Percentiles rank a stretch among this genome's conserved stretches.
Conservation (phyloP, 306 rosid genomes). For the Trifolium subterraneum region DNA sequence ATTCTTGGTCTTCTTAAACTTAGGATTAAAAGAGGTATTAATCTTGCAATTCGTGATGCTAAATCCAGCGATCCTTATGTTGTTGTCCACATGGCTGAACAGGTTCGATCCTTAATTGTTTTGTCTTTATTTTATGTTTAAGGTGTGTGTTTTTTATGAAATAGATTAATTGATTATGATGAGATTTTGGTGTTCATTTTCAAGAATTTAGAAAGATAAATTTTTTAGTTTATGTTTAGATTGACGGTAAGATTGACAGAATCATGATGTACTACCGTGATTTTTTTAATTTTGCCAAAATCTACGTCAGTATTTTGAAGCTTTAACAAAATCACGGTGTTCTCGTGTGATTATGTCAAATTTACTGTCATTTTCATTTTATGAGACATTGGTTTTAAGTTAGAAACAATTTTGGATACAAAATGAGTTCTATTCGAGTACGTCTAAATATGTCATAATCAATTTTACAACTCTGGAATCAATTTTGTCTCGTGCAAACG, state of each 20-base stretch:
- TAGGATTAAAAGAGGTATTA: conserved; percentile 63
- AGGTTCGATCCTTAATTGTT: conserved; percentile 45
- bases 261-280: too few relatives aligned
- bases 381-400: neutral
- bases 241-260: neutral
- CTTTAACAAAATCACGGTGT: neutral
- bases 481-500: neutral
- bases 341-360: neutral
- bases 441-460: neutral
- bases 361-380: too few relatives aligned
- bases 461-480: too few relatives aligned
- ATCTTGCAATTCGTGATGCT: conserved; percentile 78
- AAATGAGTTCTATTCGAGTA: too few relatives aligned
- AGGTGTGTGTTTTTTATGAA: neutral
- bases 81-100: conserved; percentile 52
- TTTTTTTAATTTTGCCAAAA: neutral
- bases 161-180: neutral
- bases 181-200: neutral
- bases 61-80: conserved; percentile 83
- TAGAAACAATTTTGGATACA: neutral
- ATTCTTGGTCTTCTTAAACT: conserved; percentile 73
- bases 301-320: too few relatives aligned
- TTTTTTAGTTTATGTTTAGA: neutral
- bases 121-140: neutral
- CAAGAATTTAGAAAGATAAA: neutral